These are phyloP conservation scores for Ophiostoma australiae DNA, from an alignment of 2,329 filamentous ascomycete genomes.

Conservation along the genomic window DNA sequence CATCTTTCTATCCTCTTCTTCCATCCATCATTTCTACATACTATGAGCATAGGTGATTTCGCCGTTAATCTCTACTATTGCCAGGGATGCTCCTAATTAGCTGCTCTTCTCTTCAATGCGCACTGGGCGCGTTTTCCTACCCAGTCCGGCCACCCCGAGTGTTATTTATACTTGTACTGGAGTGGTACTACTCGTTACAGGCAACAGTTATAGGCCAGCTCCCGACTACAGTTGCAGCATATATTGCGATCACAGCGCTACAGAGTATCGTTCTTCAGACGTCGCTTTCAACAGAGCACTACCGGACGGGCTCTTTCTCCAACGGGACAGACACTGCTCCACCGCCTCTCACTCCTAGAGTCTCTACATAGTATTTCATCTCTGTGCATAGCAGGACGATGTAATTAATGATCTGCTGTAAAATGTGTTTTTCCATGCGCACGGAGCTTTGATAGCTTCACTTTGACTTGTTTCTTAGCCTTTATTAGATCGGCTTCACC, in stretches of 20 bases:
- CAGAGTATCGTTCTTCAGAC: neutral
- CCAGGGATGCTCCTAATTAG: neutral
- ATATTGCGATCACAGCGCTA: no score
- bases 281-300: neutral
- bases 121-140: slow-evolving; percentile 16
- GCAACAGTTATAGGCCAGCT: neutral
- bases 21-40: neutral
- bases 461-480: neutral
- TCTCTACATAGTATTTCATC: neutral
- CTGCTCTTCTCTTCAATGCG: neutral
- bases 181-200: neutral
- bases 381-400: no score
- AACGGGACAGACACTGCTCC: neutral
- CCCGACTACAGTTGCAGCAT: neutral
- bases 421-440: slow-evolving; percentile 3
- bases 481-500: neutral
- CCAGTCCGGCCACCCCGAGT: slow-evolving; percentile 13
- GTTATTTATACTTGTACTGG: neutral
- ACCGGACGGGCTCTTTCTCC: slow-evolving; percentile 6
- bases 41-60: no score
- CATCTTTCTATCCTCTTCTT: neutral
- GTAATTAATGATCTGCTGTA: no score
- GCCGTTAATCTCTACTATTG: neutral
- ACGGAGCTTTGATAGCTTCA: slow-evolving; percentile 1
- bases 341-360: neutral